phyloP scores from a whole-genome alignment of 352 stramenopile species.

The Phytophthora capsici region DNA sequence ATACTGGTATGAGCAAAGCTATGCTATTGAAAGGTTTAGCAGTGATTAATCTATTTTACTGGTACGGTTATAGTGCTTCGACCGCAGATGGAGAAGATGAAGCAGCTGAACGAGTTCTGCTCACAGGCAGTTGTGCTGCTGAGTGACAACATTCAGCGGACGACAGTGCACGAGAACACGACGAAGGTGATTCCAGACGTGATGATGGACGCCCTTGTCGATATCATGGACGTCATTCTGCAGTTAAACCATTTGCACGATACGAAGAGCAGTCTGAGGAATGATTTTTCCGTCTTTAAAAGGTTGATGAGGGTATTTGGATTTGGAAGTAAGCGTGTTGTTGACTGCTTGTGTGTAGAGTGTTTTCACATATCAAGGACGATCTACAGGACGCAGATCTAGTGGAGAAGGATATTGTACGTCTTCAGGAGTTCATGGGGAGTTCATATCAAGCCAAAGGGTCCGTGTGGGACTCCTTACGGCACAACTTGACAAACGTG shows the following conservation, averaged over 20 bases:
- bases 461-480: constrained; percentile 64
- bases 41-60: neutral
- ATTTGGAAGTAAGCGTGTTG: neutral
- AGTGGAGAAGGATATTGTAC: constrained; percentile 60
- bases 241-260: constrained; percentile 76
- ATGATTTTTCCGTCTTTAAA: constrained; percentile 83
- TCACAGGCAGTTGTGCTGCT: constrained; percentile 62
- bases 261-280: constrained; percentile 68
- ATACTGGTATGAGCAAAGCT: constrained; percentile 43
- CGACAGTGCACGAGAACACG: constrained; percentile 70
- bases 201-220: constrained; percentile 63
- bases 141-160: constrained; percentile 76
- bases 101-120: constrained; percentile 61
- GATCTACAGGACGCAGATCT: constrained; percentile 45
- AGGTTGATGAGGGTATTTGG: constrained; percentile 30
- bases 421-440: constrained; percentile 71
- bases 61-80: constrained; percentile 50
- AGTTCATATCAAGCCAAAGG: constrained; percentile 60
- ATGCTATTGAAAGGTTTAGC: neutral
- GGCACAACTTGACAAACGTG: constrained; percentile 69
- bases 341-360: constrained; percentile 30
- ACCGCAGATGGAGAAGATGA: constrained; percentile 66
- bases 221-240: constrained; percentile 67
- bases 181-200: constrained; percentile 67
- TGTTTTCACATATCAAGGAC: constrained; percentile 55